Conservation (phyloP, 1,139 yeast genomes). For the Yamadazyma triangularis region DNA sequence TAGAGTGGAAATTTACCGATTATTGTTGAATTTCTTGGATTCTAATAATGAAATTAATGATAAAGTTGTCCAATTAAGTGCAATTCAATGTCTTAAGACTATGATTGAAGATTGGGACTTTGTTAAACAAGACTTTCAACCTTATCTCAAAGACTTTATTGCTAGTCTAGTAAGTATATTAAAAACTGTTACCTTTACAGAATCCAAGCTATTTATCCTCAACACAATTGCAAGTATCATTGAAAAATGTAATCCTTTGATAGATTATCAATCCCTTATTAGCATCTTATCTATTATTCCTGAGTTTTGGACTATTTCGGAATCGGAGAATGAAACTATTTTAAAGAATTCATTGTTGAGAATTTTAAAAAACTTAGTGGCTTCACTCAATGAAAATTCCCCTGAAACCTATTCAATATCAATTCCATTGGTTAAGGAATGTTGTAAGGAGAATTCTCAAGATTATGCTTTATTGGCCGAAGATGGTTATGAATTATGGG, state of each 20-base stretch:
- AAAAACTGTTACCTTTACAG: conserved; percentile 52
- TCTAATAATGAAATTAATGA: conserved; percentile 47
- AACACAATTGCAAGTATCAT: conserved; percentile 63
- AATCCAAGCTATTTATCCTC: conserved; percentile 68
- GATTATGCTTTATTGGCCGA: conserved; percentile 65
- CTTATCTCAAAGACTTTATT: conserved; percentile 56
- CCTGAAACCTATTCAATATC: conserved; percentile 57
- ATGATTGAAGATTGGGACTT: conserved; percentile 88
- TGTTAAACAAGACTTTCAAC: conserved; percentile 59
- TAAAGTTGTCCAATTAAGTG: conserved; percentile 69
- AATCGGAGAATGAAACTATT: conserved; percentile 56
- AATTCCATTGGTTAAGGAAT: conserved; percentile 61
- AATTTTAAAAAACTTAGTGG: conserved; percentile 58
- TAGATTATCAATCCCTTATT: conserved; percentile 46
- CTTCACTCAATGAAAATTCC: conserved; percentile 63
- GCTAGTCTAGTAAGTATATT: conserved; percentile 44
- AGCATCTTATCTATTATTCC: conserved; percentile 64
- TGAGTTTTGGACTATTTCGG: conserved; percentile 63
- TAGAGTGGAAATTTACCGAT: conserved; percentile 55
- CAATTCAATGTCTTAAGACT: conserved; percentile 65
- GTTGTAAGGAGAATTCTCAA: conserved; percentile 57
- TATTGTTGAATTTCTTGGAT: conserved; percentile 45
- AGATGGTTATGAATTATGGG: conserved; percentile 89
- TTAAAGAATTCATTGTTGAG: conserved; percentile 69
- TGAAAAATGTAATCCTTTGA: conserved; percentile 59